phyloP scores from a whole-genome alignment of 164 flowering plant species.

The Sedum album region DNA sequence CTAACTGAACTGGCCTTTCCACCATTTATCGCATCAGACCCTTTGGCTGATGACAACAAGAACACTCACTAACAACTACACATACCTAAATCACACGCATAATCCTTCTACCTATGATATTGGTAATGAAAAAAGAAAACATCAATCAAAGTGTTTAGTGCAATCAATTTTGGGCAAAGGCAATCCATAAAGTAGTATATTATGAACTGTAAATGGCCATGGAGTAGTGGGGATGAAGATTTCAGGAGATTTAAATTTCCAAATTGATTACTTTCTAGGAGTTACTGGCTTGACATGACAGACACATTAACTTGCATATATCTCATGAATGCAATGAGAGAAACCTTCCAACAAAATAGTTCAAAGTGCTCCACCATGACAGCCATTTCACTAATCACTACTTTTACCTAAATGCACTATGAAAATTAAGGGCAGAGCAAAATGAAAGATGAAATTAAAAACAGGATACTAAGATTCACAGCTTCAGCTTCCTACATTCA shows the following conservation, averaged over 20 bases:
- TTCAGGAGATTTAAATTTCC: background rate
- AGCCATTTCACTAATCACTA: no score
- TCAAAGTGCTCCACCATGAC: no score
- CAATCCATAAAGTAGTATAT: background rate
- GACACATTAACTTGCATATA: background rate
- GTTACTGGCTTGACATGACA: background rate
- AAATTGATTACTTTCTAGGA: background rate
- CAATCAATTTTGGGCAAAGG: background rate
- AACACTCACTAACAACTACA: background rate
- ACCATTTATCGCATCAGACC: background rate
- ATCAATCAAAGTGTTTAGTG: no score
- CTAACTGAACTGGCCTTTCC: no score
- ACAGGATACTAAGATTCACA: background rate
- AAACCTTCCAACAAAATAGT: no score
- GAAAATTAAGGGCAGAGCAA: background rate
- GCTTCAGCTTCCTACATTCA: background rate
- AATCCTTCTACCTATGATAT: background rate
- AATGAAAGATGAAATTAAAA: background rate
- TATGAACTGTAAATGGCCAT: background rate
- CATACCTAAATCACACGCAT: background rate
- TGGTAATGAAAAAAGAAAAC: no score
- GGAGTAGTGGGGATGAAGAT: background rate
- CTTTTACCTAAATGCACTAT: background rate
- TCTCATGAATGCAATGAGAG: background rate
- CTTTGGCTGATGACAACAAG: background rate